Evolutionary conservation across 179 eudicot species (phyloP).

Genomic region (Nepenthes alata): DNA sequence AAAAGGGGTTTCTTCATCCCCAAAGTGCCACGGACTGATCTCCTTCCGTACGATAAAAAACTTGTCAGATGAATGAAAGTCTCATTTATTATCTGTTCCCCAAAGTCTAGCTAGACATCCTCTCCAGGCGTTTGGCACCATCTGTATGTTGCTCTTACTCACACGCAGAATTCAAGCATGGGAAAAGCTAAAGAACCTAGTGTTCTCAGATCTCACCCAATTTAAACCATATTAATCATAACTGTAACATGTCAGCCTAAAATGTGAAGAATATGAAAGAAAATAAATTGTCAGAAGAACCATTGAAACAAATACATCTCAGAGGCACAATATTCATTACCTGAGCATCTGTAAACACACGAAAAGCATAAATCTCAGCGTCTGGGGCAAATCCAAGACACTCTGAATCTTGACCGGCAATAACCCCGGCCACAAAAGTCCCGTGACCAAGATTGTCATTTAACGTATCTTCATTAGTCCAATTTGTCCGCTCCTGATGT

Average conservation of each 20-base stretch:
- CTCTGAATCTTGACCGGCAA: slow-evolving; percentile 84
- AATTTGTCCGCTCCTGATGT: slow-evolving; percentile 89
- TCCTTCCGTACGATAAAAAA: too few relatives aligned
- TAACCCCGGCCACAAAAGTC: slow-evolving; percentile 95
- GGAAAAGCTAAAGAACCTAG: too few relatives aligned
- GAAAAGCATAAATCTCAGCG: slow-evolving; percentile 89
- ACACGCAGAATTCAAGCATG: too few relatives aligned
- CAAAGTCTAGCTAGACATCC: too few relatives aligned
- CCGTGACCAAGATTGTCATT: slow-evolving; percentile 99
- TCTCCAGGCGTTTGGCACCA: too few relatives aligned
- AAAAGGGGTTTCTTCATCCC: too few relatives aligned
- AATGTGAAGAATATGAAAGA: background rate
- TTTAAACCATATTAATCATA: too few relatives aligned
- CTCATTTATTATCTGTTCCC: too few relatives aligned
- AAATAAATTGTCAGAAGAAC: background rate
- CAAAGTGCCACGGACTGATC: too few relatives aligned
- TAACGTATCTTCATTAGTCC: slow-evolving; percentile 92
- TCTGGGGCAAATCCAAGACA: slow-evolving; percentile 98
- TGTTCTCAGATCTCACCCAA: too few relatives aligned
- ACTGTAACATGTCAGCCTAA: background rate
- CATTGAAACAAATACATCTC: background rate
- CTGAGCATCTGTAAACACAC: slow-evolving; percentile 97
- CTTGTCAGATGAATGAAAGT: too few relatives aligned
- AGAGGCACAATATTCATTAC: slow-evolving; percentile 39
- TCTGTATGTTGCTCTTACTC: too few relatives aligned